Conservation (phyloP, 305 asterid genomes). For the Fraxinus sp. region DNA sequence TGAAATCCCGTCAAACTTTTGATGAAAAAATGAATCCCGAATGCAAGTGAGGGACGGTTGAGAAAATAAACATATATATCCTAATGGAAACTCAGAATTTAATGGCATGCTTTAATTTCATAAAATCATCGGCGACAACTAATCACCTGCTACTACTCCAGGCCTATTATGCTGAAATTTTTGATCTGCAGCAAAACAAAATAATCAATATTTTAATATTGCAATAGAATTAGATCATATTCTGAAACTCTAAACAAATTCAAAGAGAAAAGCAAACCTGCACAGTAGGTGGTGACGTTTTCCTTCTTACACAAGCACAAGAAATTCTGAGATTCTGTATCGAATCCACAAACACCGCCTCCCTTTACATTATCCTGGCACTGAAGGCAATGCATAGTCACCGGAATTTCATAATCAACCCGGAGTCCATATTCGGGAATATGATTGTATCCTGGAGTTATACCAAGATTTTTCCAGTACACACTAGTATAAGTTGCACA, state of each 20-base stretch:
- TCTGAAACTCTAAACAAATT: neutral
- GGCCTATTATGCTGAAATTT: constrained; percentile 35
- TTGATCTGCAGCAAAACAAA: constrained; percentile 38
- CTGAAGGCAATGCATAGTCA: constrained; percentile 56
- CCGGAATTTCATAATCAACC: constrained; percentile 83
- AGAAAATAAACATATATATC: no score
- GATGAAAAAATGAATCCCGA: neutral
- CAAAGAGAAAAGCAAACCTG: constrained; percentile 37
- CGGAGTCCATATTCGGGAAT: constrained; percentile 77
- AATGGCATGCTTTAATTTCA: neutral
- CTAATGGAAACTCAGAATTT: neutral
- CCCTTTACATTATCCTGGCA: constrained; percentile 65
- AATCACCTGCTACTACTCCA: constrained; percentile 63
- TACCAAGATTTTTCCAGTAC: constrained; percentile 74
- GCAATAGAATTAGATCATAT: neutral
- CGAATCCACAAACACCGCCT: constrained; percentile 74
- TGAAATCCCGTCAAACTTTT: no score
- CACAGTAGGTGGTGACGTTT: constrained; percentile 64
- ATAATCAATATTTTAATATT: neutral
- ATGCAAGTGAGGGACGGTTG: no score
- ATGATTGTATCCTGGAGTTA: constrained; percentile 59
- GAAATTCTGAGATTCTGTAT: constrained; percentile 56
- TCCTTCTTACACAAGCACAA: constrained; percentile 72
- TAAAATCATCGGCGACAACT: neutral
- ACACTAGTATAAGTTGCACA: constrained; percentile 67